Evolutionary conservation across 2,329 filamentous ascomycete species (phyloP).

Genomic region (Tolypocladium ophioglossoides): DNA sequence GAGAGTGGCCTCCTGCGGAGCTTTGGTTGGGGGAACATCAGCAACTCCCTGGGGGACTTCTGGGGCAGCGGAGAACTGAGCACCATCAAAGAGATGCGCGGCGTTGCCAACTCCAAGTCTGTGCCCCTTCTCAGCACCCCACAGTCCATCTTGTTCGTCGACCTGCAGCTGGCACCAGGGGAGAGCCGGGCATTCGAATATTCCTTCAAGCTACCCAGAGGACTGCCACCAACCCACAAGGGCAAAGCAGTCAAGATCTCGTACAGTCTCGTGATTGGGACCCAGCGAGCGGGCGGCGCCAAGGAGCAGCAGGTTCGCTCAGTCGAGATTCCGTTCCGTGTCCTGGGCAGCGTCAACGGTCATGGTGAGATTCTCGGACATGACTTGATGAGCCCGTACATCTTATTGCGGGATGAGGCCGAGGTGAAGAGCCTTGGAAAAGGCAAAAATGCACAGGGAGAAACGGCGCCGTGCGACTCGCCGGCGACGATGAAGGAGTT

Average conservation of each 20-base stretch:
- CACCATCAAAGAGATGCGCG: constrained; percentile 92
- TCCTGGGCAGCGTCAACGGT: constrained; percentile 84
- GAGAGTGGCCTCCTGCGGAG: constrained; percentile 72
- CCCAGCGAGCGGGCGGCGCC: constrained; percentile 69
- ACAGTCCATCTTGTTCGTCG: constrained; percentile 92
- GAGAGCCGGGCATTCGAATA: constrained; percentile 86
- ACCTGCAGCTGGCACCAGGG: constrained; percentile 75
- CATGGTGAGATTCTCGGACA: constrained; percentile 84
- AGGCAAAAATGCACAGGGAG: constrained; percentile 15
- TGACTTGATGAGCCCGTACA: constrained; percentile 89
- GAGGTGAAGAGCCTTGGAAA: constrained; percentile 38
- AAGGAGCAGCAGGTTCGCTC: constrained; percentile 77
- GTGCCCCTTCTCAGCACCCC: constrained; percentile 90
- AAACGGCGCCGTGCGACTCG: constrained; percentile 16
- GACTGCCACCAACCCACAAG: constrained; percentile 81
- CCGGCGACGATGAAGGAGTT: constrained; percentile 52
- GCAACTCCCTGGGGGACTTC: constrained; percentile 78
- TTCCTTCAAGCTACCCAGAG: constrained; percentile 72
- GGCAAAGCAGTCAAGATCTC: constrained; percentile 90
- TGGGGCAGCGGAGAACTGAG: constrained; percentile 81
- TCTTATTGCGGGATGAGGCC: constrained; percentile 77
- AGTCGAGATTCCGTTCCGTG: constrained; percentile 86
- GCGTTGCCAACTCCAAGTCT: constrained; percentile 72
- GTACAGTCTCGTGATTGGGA: constrained; percentile 85
- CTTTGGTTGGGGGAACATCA: constrained; percentile 80